Conservation (phyloP, 192 early-diverging fungal genomes). For the Coemansia sp. region DNA sequence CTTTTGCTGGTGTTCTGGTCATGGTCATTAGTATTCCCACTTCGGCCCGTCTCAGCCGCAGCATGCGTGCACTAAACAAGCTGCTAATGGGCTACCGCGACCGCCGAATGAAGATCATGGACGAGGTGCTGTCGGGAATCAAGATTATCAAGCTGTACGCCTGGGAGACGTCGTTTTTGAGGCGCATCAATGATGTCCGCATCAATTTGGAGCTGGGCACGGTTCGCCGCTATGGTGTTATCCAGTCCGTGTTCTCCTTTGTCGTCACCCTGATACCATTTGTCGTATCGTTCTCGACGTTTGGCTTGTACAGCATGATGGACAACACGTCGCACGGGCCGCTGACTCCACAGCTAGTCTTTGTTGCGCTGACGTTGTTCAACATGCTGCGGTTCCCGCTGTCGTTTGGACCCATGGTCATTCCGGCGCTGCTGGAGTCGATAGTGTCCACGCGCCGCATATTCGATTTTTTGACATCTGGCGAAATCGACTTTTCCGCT, state of each 20-base stretch:
- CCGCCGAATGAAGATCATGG: constrained; percentile 64
- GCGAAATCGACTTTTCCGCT: constrained; percentile 37
- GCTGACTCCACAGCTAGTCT: constrained; percentile 48
- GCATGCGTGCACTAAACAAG: constrained; percentile 75
- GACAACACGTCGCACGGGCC: constrained; percentile 41
- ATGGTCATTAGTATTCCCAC: constrained; percentile 85
- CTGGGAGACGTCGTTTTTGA: constrained; percentile 58
- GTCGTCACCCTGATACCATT: constrained; percentile 43
- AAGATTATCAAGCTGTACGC: constrained; percentile 69
- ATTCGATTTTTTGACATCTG: constrained; percentile 28
- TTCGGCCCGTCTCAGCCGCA: constrained; percentile 66
- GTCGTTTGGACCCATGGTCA: constrained; percentile 24
- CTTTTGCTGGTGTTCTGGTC: constrained; percentile 80
- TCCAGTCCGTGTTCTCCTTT: constrained; percentile 39
- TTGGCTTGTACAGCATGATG: constrained; percentile 39
- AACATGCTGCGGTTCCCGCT: constrained; percentile 49
- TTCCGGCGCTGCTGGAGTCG: constrained; percentile 33
- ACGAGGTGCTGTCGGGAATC: constrained; percentile 61
- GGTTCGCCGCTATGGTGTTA: constrained; percentile 28
- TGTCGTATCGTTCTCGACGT: constrained; percentile 44
- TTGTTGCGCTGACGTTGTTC: constrained; percentile 50
- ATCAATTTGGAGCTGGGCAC: constrained; percentile 36
- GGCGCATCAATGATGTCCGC: constrained; percentile 40
- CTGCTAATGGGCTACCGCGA: constrained; percentile 71
- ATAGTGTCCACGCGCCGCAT: constrained; percentile 40